Conservation (phyloP, 1,284 basidiomycete species). For the Erythrobasidium hasegawianum region DNA sequence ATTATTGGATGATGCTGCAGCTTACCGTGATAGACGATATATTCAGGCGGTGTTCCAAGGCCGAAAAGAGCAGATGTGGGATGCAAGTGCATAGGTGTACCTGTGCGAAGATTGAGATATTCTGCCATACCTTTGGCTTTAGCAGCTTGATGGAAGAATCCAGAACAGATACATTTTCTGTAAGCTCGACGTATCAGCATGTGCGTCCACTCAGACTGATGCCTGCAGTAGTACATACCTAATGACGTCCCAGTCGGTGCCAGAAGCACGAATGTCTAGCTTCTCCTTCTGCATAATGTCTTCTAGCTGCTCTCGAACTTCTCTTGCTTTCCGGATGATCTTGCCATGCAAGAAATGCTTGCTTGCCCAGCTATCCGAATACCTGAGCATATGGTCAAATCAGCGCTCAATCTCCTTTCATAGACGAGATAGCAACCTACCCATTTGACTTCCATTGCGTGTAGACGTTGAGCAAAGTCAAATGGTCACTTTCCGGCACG, state of each 20-base stretch:
- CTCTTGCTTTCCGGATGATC: conserved; percentile 86
- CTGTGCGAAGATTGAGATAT: conserved; percentile 96
- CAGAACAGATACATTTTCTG: conserved; percentile 94
- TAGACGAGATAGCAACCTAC: conserved; percentile 53
- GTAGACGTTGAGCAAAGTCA: conserved; percentile 94
- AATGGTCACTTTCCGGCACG: conserved; percentile 94
- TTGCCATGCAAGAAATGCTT: conserved; percentile 96
- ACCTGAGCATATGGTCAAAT: conserved; percentile 53
- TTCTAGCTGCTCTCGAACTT: conserved; percentile 93
- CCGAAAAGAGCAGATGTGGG: conserved; percentile 96
- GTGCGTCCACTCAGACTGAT: too few relatives aligned
- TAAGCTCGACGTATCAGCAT: too few relatives aligned
- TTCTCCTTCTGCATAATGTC: conserved; percentile 99
- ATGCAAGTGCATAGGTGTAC: conserved; percentile 82
- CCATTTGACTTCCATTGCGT: conserved; percentile 96
- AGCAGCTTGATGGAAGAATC: conserved; percentile 99
- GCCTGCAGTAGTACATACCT: conserved; percentile 58
- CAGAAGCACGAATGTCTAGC: conserved; percentile 81
- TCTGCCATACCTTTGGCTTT: conserved; percentile 97
- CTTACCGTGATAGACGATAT: conserved; percentile 78
- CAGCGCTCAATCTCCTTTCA: background rate
- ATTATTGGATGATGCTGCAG: conserved; percentile 54
- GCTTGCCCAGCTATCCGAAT: conserved; percentile 87
- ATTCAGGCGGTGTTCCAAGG: conserved; percentile 87
- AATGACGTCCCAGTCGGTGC: conserved; percentile 92